Base-by-base conservation (phyloP, 331 rosid genomes). In the Phaseolus coccineus region DNA sequence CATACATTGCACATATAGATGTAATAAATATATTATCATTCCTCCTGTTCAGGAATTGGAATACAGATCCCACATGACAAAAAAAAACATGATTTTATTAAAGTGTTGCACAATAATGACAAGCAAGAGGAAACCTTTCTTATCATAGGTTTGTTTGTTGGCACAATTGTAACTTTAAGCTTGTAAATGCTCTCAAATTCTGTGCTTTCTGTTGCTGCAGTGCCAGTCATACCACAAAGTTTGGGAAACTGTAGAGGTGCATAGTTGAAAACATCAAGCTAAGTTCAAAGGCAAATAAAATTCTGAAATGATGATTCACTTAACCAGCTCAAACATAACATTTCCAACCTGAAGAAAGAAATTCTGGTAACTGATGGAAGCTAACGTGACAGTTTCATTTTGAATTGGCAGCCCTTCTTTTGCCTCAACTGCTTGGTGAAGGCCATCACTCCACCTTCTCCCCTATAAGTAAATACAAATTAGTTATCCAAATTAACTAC, bases 391-490 rank as follows among this genome's bases (percentile, higher is more conserved):
- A 51, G 97, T 95, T 91, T 95, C 99, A 82, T 91, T 95, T 87
- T 95, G 99, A 80, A 93, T 90, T 30, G 99, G 98, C 69, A 95
- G 69, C 80, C 92, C 90, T 91, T 95, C 99, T 89, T 95, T 95
- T 73, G 99, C 99, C 91, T 95, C 99, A 69, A 95, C 98, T 44
- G 99, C 99, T 87, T 95, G 99, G 87, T 91, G 99, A 84, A 95
- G 98, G 77, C 99, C 98, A 70, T 95, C 99, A 86, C 99, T 95
- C 99, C 99, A 95, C 84, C 98, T 86, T 89, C 99, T 90, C 77
- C 98, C 99, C 99, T 95, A 83, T 61, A 80, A 81, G 67, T 48
- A 64, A n/a, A 71, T 68, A 33, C 73, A 85, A 59, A 61, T 74
- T 44, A 57, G 56, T 42, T 50, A 57, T 42, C 67, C 69, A 13